Base-by-base conservation (phyloP, 192 early-diverging fungal genomes). In the Entomortierella parvispora region DNA sequence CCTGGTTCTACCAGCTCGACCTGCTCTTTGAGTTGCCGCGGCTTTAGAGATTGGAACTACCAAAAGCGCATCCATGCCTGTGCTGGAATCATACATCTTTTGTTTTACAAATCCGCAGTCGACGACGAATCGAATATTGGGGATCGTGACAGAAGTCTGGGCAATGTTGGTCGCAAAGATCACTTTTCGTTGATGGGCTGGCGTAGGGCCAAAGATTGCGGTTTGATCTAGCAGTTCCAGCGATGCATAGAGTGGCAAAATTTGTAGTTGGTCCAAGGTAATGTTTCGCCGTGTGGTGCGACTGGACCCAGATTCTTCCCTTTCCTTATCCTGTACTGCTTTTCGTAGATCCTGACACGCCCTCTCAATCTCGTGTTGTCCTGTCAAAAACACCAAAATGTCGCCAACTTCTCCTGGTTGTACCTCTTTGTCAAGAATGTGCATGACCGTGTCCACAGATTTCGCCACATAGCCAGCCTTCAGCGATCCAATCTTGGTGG, bases 131-230 rank as follows among this genome's bases (percentile, higher is more conserved):
- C 93, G 91, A 63, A 97, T 95, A 48, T 94, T 93, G 55, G 95
- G 93, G 43, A 97, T 71, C 7, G 71, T 68, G 37, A 76, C 58
- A 54, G 71, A 71, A 60, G 86, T 83, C 68, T 89, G 96, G 42
- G 96, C 96, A 75, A 98, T 95, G 67, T 99, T 99, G 23, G 97
- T 99, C 11, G 97, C 90, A 79, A 99, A 94, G n/a, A 99, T 92
- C 44, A 94, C 82, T 59, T 99, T 99, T 44, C 96, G 88, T 15
- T 85, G 82, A 15, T 86, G 83, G 12, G 83, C 82, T 32, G 86
- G 87, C 25, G 93, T 84, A 18, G 89, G 88, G 57, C 92, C 92
- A 84, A 99, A 99, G 40, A 99, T 94, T 33, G 92, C 90, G 50
- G 87, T 90, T 79, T 99, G 97, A 32, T 94, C 92, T 33, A 85